Conservation (phyloP, 805 yeast species). For the Lachancea meyersii region DNA sequence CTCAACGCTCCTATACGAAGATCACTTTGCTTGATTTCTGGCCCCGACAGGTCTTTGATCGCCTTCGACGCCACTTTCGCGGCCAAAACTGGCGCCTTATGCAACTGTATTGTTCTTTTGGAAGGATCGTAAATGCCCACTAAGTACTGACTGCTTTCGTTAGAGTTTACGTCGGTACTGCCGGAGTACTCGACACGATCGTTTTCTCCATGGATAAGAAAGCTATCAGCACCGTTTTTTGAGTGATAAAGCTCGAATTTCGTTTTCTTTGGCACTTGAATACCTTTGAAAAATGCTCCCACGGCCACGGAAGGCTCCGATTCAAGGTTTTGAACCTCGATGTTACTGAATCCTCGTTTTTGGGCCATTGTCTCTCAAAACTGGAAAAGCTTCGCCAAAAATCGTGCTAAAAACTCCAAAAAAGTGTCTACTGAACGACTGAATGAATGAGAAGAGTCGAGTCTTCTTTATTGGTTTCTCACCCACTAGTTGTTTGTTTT, state of each 20-base stretch:
- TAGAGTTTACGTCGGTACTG: slow-evolving; percentile 34
- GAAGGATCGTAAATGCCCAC: slow-evolving; percentile 73
- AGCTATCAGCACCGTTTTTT: slow-evolving; percentile 31
- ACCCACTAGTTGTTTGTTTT: too few species aligned
- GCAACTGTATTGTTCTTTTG: slow-evolving; percentile 57
- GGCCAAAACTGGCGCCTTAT: slow-evolving; percentile 55
- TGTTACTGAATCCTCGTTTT: slow-evolving; percentile 16
- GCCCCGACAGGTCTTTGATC: slow-evolving; percentile 52
- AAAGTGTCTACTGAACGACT: neutral
- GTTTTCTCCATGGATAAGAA: slow-evolving; percentile 71
- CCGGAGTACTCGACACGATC: slow-evolving; percentile 72
- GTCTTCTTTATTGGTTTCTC: too few species aligned
- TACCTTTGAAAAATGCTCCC: slow-evolving; percentile 77
- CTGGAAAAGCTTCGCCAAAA: neutral
- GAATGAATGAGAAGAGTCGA: neutral
- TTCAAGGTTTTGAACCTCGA: slow-evolving; percentile 33
- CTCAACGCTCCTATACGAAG: slow-evolving; percentile 52
- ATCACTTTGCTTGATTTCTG: slow-evolving; percentile 53
- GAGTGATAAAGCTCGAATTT: slow-evolving; percentile 58
- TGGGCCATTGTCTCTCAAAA: slow-evolving; percentile 10
- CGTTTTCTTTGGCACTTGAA: slow-evolving; percentile 52
- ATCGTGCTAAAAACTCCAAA: neutral
- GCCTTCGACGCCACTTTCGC: slow-evolving; percentile 59
- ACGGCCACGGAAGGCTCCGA: slow-evolving; percentile 48
- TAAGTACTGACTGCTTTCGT: slow-evolving; percentile 45